Evolutionary conservation across 1,284 basidiomycete genomes (phyloP).

Genomic region (Naganishia cerealis): DNA sequence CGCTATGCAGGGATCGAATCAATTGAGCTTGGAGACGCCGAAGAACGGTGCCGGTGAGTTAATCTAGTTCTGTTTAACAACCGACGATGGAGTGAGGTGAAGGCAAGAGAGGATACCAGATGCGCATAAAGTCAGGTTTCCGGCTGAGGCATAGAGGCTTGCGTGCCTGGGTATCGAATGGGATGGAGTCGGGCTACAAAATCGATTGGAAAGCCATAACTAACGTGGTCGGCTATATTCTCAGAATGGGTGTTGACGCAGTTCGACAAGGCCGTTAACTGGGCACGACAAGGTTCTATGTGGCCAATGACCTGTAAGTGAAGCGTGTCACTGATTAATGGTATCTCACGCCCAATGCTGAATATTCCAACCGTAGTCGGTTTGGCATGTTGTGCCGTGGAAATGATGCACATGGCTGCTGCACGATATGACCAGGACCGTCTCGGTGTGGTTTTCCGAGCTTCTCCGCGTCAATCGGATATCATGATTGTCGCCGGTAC

Average conservation of each 20-base stretch:
- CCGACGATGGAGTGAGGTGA: too few relatives aligned
- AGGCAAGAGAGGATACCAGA: not conserved
- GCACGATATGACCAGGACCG: slow-evolving; percentile 98
- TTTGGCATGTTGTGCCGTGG: slow-evolving; percentile 97
- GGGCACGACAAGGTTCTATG: slow-evolving; percentile 96
- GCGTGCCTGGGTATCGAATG: not conserved
- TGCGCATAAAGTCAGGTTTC: not conserved
- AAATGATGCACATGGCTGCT: slow-evolving; percentile 93
- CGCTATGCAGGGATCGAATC: slow-evolving; percentile 76
- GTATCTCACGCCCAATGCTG: slow-evolving; percentile 28
- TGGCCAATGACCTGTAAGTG: slow-evolving; percentile 96
- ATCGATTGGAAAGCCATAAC: slow-evolving; percentile 6
- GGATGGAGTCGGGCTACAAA: not conserved
- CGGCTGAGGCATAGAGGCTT: too few relatives aligned
- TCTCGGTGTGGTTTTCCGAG: slow-evolving; percentile 96
- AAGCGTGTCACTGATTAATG: not conserved
- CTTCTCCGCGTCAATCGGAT: slow-evolving; percentile 93
- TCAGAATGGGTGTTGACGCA: slow-evolving; percentile 94
- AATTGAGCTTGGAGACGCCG: slow-evolving; percentile 81
- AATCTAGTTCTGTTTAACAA: not conserved
- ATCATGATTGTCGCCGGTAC: slow-evolving; percentile 99
- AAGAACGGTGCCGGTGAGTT: slow-evolving; percentile 80
- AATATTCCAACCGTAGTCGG: slow-evolving; percentile 60
- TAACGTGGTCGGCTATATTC: not conserved
- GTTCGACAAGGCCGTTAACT: slow-evolving; percentile 94